Base-by-base conservation (phyloP, 2,329 filamentous ascomycete genomes). In the Cladosporium sphaerospermum region DNA sequence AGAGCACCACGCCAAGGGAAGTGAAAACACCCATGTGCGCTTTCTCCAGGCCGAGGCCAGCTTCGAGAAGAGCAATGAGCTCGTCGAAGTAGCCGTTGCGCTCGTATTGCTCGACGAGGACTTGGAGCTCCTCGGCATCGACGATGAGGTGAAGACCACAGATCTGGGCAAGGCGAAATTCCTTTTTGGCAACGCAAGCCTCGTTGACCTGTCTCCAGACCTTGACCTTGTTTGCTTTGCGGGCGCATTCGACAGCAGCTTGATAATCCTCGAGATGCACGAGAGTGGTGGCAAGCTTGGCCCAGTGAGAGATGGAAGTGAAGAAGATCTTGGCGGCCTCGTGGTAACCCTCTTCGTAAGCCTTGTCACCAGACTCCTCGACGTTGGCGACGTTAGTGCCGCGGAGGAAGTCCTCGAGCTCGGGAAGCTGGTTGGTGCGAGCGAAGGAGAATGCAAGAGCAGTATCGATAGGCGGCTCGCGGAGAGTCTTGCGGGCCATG, bases 261-360 rank as follows among this genome's bases (percentile, higher is more conserved):
- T 99, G 95, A 76, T 99, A 97, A 63, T 99, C 93, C 60, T 85
- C 87, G 6, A 99, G 83, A 71, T 97, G 90, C n/a, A 99, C 93
- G 56, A 97, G 82, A 9, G 93, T 99, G 9, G 93, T 97, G 11
- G 93, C 91, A 64, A 99, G 84, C 78, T 99, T 99, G 53, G 92
- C 92, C 93, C 93, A 99, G 81, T 99, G 99, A 52, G 93, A 99
- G 69, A 99, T 95, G 75, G 89, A 97, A 53, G 84, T 89, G 77
- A 85, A 99, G 81, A 97, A 99, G 67, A 99, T 97, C 82, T 99
- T 99, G 60, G 93, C 89, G 41, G 93, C 93, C 77, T 97, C 87
- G 67, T 93, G 92, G 67, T 89, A 85, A 56, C 92, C 92, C 74
- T 99, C 93, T 58, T 85, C 87, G 62, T 96, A 97, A 18, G 93